Evolutionary conservation across 768 basidiomycete species (phyloP).

Genomic region (Mycena venus): DNA sequence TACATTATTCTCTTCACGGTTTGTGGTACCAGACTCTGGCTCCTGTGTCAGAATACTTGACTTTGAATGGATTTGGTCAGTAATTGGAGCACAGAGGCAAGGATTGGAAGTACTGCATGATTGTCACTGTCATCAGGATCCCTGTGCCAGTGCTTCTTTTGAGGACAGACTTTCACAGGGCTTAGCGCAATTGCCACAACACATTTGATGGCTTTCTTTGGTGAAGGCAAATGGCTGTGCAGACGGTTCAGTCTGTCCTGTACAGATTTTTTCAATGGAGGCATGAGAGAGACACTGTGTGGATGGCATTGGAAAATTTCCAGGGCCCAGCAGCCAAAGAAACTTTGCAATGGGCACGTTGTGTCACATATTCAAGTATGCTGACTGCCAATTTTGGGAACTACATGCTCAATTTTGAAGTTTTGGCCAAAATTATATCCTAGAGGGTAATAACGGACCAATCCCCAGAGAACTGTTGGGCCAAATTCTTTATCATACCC

Average conservation of each 20-base stretch:
- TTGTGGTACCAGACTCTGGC: too few relatives aligned
- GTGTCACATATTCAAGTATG: not conserved
- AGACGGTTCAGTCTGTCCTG: not conserved
- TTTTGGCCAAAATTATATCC: too few relatives aligned
- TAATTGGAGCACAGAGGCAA: not conserved
- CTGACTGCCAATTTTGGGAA: slow-evolving; percentile 14
- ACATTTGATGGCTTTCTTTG: slow-evolving; percentile 16
- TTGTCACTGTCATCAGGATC: slow-evolving; percentile 4
- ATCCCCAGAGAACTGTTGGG: too few relatives aligned
- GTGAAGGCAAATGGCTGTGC: not conserved
- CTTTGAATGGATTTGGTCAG: not conserved
- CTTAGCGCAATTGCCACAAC: not conserved
- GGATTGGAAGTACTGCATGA: not conserved
- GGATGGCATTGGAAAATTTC: not conserved
- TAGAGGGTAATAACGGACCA: too few relatives aligned
- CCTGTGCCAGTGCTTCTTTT: slow-evolving; percentile 10
- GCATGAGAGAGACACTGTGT: not conserved
- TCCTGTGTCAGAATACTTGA: too few relatives aligned
- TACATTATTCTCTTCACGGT: slow-evolving; percentile 9
- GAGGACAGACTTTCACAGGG: slow-evolving; percentile 4
- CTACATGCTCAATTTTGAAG: not conserved
- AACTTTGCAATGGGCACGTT: slow-evolving; percentile 12
- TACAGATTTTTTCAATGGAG: not conserved
- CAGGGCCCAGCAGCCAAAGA: slow-evolving; percentile 2
- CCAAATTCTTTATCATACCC: not conserved